A percentile compares a stretch with the other conserved stretches of the same genome.
phyloP scores from a whole-genome alignment of 805 yeast genomes.

The Yamadazyma paraphyllophila region DNA sequence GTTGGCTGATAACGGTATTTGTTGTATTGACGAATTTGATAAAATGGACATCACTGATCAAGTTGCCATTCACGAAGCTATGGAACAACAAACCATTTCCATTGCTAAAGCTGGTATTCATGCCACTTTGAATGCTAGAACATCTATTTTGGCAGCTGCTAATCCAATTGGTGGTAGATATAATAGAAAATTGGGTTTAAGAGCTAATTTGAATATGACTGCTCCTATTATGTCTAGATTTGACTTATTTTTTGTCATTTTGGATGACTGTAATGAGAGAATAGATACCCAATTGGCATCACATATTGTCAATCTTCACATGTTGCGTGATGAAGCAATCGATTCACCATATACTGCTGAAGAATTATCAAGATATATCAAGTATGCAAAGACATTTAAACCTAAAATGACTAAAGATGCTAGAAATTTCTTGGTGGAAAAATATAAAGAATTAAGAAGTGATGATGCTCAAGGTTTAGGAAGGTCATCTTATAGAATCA shows the following conservation, averaged over 20 bases:
- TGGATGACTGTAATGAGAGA: constrained; percentile 91
- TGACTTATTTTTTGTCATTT: constrained; percentile 88
- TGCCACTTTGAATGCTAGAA: constrained; percentile 94
- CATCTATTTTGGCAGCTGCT: constrained; percentile 97
- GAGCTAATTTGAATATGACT: constrained; percentile 89
- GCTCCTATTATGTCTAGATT: constrained; percentile 99
- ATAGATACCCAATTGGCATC: constrained; percentile 87
- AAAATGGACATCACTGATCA: constrained; percentile 96
- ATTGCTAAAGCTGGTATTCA: constrained; percentile 99
- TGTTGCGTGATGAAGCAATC: constrained; percentile 86
- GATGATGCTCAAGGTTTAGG: constrained; percentile 90
- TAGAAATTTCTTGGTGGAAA: constrained; percentile 67
- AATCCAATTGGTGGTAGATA: constrained; percentile 97
- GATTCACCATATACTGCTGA: constrained; percentile 87
- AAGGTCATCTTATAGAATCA: constrained; percentile 85
- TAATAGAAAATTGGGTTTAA: constrained; percentile 77
- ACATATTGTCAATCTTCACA: constrained; percentile 90
- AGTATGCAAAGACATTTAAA: constrained; percentile 88
- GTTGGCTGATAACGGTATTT: constrained; percentile 97
- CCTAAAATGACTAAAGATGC: constrained; percentile 85
- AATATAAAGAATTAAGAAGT: constrained; percentile 80
- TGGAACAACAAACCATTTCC: constrained; percentile 99
- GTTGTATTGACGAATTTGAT: constrained; percentile 98
- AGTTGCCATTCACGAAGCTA: constrained; percentile 98
- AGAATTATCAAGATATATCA: constrained; percentile 82